Percentiles rank a stretch among this genome's conserved stretches.
These are phyloP conservation scores for Cordyceps militaris DNA, from an alignment of 2,329 filamentous ascomycete species.

Conservation along the genomic window DNA sequence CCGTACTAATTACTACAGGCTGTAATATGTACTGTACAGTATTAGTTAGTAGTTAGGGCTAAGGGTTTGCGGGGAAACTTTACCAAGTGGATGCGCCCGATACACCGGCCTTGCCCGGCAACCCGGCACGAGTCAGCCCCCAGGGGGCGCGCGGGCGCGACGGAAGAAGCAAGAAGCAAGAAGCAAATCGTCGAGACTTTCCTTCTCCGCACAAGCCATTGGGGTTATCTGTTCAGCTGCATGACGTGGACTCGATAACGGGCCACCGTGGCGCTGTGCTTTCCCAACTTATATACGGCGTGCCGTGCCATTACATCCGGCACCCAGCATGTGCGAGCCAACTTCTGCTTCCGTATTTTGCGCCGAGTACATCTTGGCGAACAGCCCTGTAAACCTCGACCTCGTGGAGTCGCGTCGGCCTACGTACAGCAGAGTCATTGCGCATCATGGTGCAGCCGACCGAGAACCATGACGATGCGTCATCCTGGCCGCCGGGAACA, in stretches of 20 bases:
- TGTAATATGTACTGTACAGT: too few species aligned
- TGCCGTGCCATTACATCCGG: not conserved
- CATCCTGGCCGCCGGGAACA: not conserved
- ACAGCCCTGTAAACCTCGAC: not conserved
- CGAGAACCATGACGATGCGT: not conserved
- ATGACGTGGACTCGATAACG: not conserved
- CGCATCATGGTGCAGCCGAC: not conserved
- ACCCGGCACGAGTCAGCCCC: not conserved
- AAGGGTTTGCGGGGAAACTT: slow-evolving; percentile 1
- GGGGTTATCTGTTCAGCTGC: not conserved
- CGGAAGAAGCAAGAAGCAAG: not conserved
- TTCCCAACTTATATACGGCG: not conserved
- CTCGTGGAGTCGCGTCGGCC: not conserved
- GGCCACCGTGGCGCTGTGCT: not conserved
- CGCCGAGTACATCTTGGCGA: too few species aligned
- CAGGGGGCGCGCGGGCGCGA: too few species aligned
- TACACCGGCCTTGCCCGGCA: not conserved
- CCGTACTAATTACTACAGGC: too few species aligned
- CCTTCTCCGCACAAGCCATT: not conserved
- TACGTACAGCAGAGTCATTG: not conserved
- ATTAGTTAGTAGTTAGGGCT: not conserved
- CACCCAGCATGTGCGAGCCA: not conserved
- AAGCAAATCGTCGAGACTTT: not conserved
- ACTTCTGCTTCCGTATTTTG: too few species aligned
- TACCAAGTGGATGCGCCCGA: not conserved